phyloP scores from a whole-genome alignment of 2,329 filamentous ascomycete genomes.

The Lomentospora prolificans region DNA sequence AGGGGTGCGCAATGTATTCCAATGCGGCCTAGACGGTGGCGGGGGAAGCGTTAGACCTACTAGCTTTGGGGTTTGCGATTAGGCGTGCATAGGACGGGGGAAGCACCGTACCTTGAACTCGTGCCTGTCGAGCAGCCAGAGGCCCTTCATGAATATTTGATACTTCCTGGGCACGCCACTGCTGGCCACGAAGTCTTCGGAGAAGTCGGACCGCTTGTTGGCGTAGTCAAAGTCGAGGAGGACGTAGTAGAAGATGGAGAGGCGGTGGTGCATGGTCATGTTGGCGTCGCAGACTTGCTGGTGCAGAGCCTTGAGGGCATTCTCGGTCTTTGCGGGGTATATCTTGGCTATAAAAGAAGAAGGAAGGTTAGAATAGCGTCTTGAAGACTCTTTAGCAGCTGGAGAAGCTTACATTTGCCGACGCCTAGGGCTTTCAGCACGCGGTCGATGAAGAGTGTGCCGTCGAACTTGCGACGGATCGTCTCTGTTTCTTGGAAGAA shows the following conservation, averaged over 20 bases:
- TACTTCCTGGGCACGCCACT: conserved; percentile 67
- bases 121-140: conserved; percentile 70
- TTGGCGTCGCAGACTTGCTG: conserved; percentile 54
- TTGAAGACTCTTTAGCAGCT: too few relatives aligned
- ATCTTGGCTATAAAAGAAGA: conserved; percentile 36
- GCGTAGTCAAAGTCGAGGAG: conserved; percentile 61
- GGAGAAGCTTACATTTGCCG: conserved; percentile 49
- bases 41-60: too few relatives aligned
- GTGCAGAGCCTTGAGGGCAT: conserved; percentile 59
- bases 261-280: conserved; percentile 65
- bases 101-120: conserved; percentile 47
- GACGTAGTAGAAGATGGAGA: conserved; percentile 75
- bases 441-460: conserved; percentile 69
- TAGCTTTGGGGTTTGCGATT: background rate
- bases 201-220: conserved; percentile 38
- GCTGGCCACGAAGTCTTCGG: conserved; percentile 47
- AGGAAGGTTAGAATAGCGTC: background rate
- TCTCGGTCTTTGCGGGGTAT: conserved; percentile 66
- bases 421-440: conserved; percentile 63
- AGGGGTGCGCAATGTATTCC: conserved; percentile 69
- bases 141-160: conserved; percentile 68
- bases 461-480: conserved; percentile 57
- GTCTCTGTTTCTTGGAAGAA: conserved; percentile 53
- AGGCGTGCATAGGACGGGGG: too few relatives aligned
- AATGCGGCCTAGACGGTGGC: conserved; percentile 48